Conservation (phyloP, 148 eudicot species). For the Dianthus caryophyllus region DNA sequence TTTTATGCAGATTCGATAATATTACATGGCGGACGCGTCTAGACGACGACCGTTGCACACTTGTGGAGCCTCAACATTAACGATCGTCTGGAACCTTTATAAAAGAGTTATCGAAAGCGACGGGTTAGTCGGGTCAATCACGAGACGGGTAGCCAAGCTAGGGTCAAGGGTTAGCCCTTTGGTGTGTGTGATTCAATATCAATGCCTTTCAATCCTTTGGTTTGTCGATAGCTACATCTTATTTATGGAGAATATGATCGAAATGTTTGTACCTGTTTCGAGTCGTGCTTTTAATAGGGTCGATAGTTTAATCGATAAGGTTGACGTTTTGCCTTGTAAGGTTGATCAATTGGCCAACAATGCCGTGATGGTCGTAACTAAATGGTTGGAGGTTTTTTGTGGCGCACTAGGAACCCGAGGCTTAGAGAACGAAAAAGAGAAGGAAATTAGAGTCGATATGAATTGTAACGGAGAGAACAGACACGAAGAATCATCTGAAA, state of each 20-base stretch:
- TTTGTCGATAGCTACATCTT: constrained; percentile 44
- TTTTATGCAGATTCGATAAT: neutral
- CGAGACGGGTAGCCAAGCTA: constrained; percentile 21
- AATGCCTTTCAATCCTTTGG: constrained; percentile 40
- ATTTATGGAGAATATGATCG: constrained; percentile 24
- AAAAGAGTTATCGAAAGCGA: constrained; percentile 19
- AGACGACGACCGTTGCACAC: constrained; percentile 47
- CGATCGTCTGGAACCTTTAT: constrained; percentile 31
- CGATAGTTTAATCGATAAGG: constrained; percentile 29
- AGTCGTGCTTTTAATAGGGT: constrained; percentile 38
- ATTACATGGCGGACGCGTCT: constrained; percentile 16
- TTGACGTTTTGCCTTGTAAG: constrained; percentile 44
- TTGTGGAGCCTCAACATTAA: constrained; percentile 38
- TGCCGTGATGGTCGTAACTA: constrained; percentile 5
- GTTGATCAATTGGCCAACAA: constrained; percentile 31
- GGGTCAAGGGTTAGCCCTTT: constrained; percentile 27
- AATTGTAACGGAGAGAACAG: constrained; percentile 19
- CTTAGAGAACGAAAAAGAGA: constrained; percentile 37
- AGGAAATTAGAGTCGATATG: constrained; percentile 49
- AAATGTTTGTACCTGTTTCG: constrained; percentile 38
- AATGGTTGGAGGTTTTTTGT: constrained; percentile 35
- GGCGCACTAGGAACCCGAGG: constrained; percentile 29
- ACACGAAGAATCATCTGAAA: neutral
- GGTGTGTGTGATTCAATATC: constrained; percentile 25
- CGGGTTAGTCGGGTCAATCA: constrained; percentile 39